Evolutionary conservation across 2,329 filamentous ascomycete species (phyloP).

Genomic region (Ophiognomonia clavigignenti-juglandacearum): DNA sequence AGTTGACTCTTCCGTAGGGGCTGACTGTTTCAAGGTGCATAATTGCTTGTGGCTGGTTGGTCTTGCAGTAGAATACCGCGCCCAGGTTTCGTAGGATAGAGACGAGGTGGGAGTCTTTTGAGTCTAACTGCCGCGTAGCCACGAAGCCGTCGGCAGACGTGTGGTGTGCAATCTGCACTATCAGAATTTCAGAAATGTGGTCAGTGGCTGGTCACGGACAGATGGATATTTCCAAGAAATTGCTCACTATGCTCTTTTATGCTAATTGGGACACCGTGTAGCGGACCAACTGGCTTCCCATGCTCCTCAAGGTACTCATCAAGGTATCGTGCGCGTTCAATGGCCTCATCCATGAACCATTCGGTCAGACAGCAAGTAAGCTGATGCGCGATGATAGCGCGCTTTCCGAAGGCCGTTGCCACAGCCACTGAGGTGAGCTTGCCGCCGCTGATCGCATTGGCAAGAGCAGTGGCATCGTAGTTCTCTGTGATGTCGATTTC

Average conservation of each 20-base stretch:
- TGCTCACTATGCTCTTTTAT: not conserved
- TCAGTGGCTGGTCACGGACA: slow-evolving; percentile 44
- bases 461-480: not conserved
- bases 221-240: no score
- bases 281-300: slow-evolving; percentile 45
- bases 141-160: not conserved
- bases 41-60: slow-evolving; percentile 50
- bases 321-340: slow-evolving; percentile 36
- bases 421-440: slow-evolving; percentile 27
- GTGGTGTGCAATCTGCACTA: slow-evolving; percentile 38
- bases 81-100: slow-evolving; percentile 55
- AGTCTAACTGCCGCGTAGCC: not conserved
- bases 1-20: slow-evolving; percentile 37
- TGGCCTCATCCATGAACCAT: slow-evolving; percentile 44
- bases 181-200: slow-evolving; percentile 48
- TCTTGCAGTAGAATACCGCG: slow-evolving; percentile 66
- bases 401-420: slow-evolving; percentile 43
- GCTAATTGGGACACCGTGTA: slow-evolving; percentile 52
- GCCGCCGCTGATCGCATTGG: slow-evolving; percentile 18
- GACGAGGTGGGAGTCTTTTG: slow-evolving; percentile 30
- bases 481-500: slow-evolving; percentile 3
- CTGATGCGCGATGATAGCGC: slow-evolving; percentile 45
- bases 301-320: slow-evolving; percentile 37
- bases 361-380: slow-evolving; percentile 40
- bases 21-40: slow-evolving; percentile 1